phyloP scores from a whole-genome alignment of 768 basidiomycete species.

The Filobasidium wieringae region DNA sequence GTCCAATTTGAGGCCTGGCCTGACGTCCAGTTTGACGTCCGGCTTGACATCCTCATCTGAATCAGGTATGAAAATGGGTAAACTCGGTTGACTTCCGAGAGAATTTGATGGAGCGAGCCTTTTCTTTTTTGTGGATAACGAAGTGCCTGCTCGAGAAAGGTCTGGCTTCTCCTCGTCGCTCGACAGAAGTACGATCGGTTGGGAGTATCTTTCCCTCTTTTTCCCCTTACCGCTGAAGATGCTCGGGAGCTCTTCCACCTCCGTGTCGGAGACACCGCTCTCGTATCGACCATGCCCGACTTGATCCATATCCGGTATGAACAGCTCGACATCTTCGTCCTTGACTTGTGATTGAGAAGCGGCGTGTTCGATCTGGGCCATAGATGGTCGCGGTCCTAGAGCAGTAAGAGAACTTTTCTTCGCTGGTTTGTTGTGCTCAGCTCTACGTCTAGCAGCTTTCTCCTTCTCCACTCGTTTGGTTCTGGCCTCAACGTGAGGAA shows the following conservation, averaged over 20 bases:
- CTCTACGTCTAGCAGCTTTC: not conserved
- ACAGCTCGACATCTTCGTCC: not conserved
- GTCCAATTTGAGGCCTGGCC: not conserved
- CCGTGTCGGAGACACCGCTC: not conserved
- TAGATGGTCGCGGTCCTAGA: not conserved
- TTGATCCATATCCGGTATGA: no score
- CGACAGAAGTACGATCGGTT: not conserved
- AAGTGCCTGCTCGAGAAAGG: no score
- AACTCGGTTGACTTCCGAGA: not conserved
- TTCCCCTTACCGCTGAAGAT: not conserved
- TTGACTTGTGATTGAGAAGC: not conserved
- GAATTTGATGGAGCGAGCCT: not conserved
- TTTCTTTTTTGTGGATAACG: no score
- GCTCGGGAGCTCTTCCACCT: not conserved
- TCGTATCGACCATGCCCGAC: no score
- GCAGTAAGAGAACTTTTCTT: not conserved
- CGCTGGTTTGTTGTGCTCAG: no score
- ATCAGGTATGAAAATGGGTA: not conserved
- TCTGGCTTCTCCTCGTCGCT: not conserved
- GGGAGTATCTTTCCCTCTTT: not conserved
- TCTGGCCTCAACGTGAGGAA: not conserved
- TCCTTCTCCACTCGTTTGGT: not conserved
- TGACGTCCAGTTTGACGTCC: not conserved
- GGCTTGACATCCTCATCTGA: not conserved
- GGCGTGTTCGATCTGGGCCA: not conserved